Conservation (phyloP, 2,329 filamentous ascomycete genomes). For the Sclerotinia trifoliorum region DNA sequence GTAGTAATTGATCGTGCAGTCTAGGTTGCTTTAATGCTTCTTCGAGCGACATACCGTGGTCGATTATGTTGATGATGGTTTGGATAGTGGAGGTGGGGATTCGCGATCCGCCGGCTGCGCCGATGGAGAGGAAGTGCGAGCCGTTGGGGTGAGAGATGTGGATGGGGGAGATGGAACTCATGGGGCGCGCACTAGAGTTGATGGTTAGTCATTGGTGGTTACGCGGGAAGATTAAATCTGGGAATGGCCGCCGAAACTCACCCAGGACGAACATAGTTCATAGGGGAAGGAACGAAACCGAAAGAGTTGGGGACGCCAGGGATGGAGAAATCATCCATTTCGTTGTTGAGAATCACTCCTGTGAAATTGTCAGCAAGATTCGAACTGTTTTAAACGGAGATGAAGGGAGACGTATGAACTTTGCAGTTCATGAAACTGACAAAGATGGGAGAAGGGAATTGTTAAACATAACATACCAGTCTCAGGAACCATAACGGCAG, state of each 20-base stretch:
- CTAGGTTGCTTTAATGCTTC: conserved; percentile 66
- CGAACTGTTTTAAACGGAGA: not conserved
- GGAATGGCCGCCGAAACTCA: not conserved
- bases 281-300: conserved; percentile 74
- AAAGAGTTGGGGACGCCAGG: conserved; percentile 76
- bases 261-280: conserved; percentile 71
- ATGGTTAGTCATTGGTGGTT: not conserved
- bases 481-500: conserved; percentile 72
- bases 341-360: conserved; percentile 45
- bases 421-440: not conserved
- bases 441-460: not conserved
- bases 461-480: conserved; percentile 58
- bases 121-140: conserved; percentile 65
- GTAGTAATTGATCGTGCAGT: conserved; percentile 79
- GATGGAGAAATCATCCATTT: conserved; percentile 82
- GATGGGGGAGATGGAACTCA: conserved; percentile 74
- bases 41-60: conserved; percentile 56
- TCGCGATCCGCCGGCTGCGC: conserved; percentile 75
- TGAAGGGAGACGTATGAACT: not conserved
- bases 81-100: conserved; percentile 82
- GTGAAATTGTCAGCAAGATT: not conserved
- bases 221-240: too few species aligned
- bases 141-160: conserved; percentile 62
- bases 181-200: conserved; percentile 68
- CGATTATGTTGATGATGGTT: conserved; percentile 69